Percentiles rank a stretch among this genome's conserved stretches.
Conservation (phyloP, 1,284 basidiomycete genomes). For the Phenoliferia sp. region DNA sequence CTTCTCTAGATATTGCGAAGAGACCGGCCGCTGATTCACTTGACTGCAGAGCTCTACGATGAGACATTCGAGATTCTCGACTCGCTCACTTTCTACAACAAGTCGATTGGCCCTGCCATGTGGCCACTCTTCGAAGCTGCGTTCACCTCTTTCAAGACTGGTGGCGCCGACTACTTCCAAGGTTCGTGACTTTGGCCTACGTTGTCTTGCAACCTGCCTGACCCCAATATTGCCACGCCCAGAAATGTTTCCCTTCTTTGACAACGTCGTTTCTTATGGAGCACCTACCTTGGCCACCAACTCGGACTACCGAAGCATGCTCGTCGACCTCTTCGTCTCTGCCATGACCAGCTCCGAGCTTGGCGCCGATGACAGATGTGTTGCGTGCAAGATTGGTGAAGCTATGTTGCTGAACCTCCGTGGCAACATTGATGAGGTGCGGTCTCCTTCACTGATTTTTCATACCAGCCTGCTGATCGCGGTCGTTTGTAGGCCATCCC, state of each 20-base stretch:
- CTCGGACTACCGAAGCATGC: constrained; percentile 71
- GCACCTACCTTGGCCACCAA: constrained; percentile 66
- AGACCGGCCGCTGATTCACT: not conserved
- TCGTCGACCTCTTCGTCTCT: constrained; percentile 76
- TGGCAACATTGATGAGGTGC: constrained; percentile 69
- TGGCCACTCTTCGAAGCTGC: constrained; percentile 82
- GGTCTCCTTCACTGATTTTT: not conserved
- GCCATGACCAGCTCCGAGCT: constrained; percentile 66
- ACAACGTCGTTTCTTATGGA: constrained; percentile 86
- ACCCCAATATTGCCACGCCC: not conserved
- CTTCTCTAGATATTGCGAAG: no score
- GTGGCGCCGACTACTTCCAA: constrained; percentile 79
- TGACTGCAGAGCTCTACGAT: constrained; percentile 73
- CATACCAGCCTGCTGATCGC: not conserved
- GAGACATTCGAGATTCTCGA: constrained; percentile 84
- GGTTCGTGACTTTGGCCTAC: constrained; percentile 50
- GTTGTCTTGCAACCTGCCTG: no score
- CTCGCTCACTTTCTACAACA: constrained; percentile 74
- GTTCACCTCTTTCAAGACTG: constrained; percentile 76
- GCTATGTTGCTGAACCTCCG: constrained; percentile 72
- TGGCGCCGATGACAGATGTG: constrained; percentile 75
- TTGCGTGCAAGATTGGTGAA: constrained; percentile 81
- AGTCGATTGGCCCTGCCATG: constrained; percentile 69
- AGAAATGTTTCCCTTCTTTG: constrained; percentile 73
- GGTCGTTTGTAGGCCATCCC: constrained; percentile 47